Conservation (phyloP, 2,329 filamentous ascomycete species). For the Penicillium sp. region DNA sequence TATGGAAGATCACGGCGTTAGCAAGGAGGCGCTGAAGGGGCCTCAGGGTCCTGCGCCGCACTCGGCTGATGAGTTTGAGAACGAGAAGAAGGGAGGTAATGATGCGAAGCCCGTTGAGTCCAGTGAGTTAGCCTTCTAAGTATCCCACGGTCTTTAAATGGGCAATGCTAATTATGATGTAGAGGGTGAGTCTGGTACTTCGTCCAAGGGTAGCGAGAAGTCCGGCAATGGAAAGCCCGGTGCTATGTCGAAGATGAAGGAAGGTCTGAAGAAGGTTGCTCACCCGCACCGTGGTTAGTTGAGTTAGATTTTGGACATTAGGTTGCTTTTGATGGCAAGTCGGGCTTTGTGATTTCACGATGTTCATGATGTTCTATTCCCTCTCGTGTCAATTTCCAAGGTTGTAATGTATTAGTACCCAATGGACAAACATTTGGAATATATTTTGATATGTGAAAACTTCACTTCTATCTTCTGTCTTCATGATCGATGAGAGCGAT, state of each 20-base stretch:
- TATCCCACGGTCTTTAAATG: not conserved
- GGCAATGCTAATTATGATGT: not conserved
- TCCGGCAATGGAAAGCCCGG: slow-evolving; percentile 13
- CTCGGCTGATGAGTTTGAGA: slow-evolving; percentile 28
- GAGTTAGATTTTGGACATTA: not conserved
- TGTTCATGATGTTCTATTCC: slow-evolving; percentile 1
- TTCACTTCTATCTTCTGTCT: too few relatives aligned
- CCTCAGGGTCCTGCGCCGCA: slow-evolving; percentile 24
- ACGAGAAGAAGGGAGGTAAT: slow-evolving; percentile 16
- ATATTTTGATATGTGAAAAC: not conserved
- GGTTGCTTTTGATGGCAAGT: not conserved
- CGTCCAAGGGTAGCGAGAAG: slow-evolving; percentile 9
- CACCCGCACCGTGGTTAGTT: slow-evolving; percentile 7
- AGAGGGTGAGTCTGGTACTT: not conserved
- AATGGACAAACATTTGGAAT: not conserved
- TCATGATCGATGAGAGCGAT: too few relatives aligned
- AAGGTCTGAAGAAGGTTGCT: slow-evolving; percentile 20
- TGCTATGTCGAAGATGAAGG: slow-evolving; percentile 21
- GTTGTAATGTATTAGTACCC: slow-evolving; percentile 9
- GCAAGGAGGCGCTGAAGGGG: slow-evolving; percentile 29
- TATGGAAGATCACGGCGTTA: slow-evolving; percentile 11
- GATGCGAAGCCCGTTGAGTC: not conserved
- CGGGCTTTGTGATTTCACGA: not conserved
- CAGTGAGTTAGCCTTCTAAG: slow-evolving; percentile 1
- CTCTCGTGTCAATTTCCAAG: not conserved